Base-by-base conservation (phyloP, 495 filamentous ascomycete species). In the Neurospora sp. region DNA sequence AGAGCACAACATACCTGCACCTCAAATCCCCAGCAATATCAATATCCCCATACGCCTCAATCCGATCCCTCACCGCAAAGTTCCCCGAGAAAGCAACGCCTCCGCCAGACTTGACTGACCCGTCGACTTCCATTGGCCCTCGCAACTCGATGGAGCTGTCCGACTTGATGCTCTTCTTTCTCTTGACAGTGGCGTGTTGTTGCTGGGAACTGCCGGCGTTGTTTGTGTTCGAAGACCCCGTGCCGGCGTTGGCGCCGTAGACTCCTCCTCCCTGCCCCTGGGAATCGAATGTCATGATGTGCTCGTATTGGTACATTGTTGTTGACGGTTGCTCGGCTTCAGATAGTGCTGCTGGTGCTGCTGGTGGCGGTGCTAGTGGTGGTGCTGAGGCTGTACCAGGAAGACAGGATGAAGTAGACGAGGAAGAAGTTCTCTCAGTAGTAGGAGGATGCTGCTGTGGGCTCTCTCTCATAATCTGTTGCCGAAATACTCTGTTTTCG, bases 11-110 rank as follows among this genome's bases (percentile, higher is more conserved):
- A 41, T 48, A 77, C 74, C 72, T 78, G 75, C 80, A 81, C 9
- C 71, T 79, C 71, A 83, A 35, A 31, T 75, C 79, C 72, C 82
- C 82, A 44, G 74, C 74, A 23, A 83, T 39, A 31, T 77, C 77
- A 37, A 83, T 75, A 69, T 79, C 75, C 11, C 81, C 82, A 70
- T 83, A 83, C 35, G 82, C 82, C 75, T 83, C 82, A 71, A 83
- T 80, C 31, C 81, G 71, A 18, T 82, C 82, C 14, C 73, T 71
- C 5, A 83, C 81, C 16, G 46, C 38, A 66, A 83, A 77, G 74
- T 82, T 79, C 14, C 82, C 82, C 16, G 74, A 44, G 39, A 83
- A 75, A 5, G 74, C 73, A 39, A 83, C 73, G 42, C 76, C 75
- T 12, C 78, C 75, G 73, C 79, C 78, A 4, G 81, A 83, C 75